phyloP scores from a whole-genome alignment of 1,284 basidiomycete genomes.

The Ustilago nuda region DNA sequence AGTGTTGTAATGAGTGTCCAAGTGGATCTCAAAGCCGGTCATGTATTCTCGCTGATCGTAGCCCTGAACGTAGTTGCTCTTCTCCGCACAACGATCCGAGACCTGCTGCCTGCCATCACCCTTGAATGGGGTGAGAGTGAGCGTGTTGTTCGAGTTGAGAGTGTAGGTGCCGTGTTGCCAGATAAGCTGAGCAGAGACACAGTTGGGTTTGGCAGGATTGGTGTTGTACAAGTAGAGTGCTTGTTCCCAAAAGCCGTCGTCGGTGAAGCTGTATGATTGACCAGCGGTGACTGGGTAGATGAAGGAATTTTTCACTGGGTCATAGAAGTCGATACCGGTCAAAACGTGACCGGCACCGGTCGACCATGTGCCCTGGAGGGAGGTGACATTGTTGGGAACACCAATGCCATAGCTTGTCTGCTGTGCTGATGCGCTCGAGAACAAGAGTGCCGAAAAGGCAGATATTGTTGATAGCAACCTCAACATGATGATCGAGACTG shows the following conservation, averaged over 20 bases:
- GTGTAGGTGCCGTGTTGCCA: conserved; percentile 67
- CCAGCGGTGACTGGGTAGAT: conserved; percentile 58
- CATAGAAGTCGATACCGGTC: conserved; percentile 65
- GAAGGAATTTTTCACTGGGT: conserved; percentile 63
- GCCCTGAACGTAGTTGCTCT: conserved; percentile 50
- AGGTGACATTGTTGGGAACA: conserved; percentile 46
- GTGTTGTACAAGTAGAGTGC: conserved; percentile 59
- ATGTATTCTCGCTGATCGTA: conserved; percentile 56
- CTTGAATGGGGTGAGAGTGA: conserved; percentile 55
- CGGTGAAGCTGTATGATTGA: conserved; percentile 65
- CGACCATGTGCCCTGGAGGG: conserved; percentile 62
- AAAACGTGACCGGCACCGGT: conserved; percentile 59
- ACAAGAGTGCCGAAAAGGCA: conserved; percentile 15
- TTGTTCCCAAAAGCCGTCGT: conserved; percentile 65
- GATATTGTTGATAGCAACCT: conserved; percentile 31
- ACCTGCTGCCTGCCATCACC: conserved; percentile 58
- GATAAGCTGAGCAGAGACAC: conserved; percentile 64
- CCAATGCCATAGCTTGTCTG: conserved; percentile 44
- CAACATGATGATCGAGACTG: conserved; percentile 16
- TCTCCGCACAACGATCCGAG: conserved; percentile 42
- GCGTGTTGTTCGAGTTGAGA: conserved; percentile 49
- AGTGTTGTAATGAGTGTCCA: conserved; percentile 32
- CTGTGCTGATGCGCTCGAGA: conserved; percentile 22
- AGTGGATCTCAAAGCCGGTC: conserved; percentile 51
- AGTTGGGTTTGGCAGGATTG: conserved; percentile 59